Conservation (phyloP, 176 grass and related monocot genomes). For the Alopecurus myosuroides region DNA sequence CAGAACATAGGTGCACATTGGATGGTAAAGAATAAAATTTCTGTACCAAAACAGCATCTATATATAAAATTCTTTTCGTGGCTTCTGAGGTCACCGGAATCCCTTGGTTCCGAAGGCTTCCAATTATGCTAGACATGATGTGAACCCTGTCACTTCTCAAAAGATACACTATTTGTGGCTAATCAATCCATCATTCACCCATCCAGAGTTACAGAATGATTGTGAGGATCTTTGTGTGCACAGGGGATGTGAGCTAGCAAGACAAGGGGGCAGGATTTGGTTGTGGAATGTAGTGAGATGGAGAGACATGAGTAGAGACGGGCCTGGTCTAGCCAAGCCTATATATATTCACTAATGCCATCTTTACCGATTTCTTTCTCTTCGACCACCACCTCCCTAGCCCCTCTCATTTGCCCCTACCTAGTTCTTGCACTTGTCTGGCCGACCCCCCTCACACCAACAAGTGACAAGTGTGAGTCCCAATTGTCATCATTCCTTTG, state of each 20-base stretch:
- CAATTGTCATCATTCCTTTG: constrained; percentile 27
- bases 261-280: constrained; percentile 35
- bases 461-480: not conserved
- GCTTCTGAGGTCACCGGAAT: constrained; percentile 33
- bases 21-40: not conserved
- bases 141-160: constrained; percentile 33
- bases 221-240: constrained; percentile 8
- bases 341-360: not conserved
- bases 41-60: not conserved
- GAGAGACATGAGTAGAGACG: constrained; percentile 44
- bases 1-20: not conserved
- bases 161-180: constrained; percentile 10
- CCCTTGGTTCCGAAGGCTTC: constrained; percentile 16
- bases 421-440: constrained; percentile 21
- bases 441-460: not conserved
- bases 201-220: not conserved
- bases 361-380: not conserved
- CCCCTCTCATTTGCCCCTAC: constrained; percentile 15
- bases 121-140: constrained; percentile 34
- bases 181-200: constrained; percentile 4
- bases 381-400: constrained; percentile 1
- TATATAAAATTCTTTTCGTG: not conserved
- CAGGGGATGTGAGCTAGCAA: not conserved
- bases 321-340: constrained; percentile 22
- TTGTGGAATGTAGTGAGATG: constrained; percentile 50